phyloP scores from a whole-genome alignment of 371 early-diverging fungal species.

The Rhizomucor pusillus region DNA sequence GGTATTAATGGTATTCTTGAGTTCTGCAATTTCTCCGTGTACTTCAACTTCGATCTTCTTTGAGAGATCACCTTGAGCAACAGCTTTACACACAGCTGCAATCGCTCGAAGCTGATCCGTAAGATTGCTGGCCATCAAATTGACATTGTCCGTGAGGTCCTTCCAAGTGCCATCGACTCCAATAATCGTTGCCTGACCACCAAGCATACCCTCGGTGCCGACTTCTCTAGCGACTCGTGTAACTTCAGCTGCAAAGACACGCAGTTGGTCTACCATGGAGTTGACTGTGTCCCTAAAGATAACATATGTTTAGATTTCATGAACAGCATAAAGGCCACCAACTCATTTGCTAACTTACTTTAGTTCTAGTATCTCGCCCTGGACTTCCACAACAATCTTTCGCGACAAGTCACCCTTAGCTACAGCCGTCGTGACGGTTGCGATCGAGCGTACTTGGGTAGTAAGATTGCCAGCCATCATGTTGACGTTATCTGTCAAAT shows the following conservation, averaged over 20 bases:
- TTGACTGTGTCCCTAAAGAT: slow-evolving; percentile 25
- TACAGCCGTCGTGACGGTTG: slow-evolving; percentile 32
- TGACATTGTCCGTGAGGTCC: slow-evolving; percentile 59
- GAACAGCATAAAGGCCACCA: too few species aligned
- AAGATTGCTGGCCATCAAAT: slow-evolving; percentile 53
- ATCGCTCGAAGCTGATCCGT: slow-evolving; percentile 53
- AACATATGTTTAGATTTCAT: too few species aligned
- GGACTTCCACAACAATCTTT: slow-evolving; percentile 28
- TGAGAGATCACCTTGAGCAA: slow-evolving; percentile 51
- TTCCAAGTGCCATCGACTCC: slow-evolving; percentile 60
- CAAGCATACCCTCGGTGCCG: slow-evolving; percentile 63
- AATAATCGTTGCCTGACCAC: slow-evolving; percentile 53
- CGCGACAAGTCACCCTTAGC: slow-evolving; percentile 32
- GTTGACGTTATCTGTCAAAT: slow-evolving; percentile 45
- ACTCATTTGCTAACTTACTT: too few species aligned
- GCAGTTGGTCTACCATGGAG: slow-evolving; percentile 28
- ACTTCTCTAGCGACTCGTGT: slow-evolving; percentile 60
- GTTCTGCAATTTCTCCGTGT: slow-evolving; percentile 34
- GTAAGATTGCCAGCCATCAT: slow-evolving; percentile 41
- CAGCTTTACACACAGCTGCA: slow-evolving; percentile 53
- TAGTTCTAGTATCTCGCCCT: slow-evolving; percentile 39
- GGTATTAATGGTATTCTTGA: slow-evolving; percentile 38
- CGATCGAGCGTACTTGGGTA: slow-evolving; percentile 51
- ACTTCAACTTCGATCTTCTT: slow-evolving; percentile 32
- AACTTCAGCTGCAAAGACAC: slow-evolving; percentile 58